Base-by-base conservation (phyloP, 257 asterid genomes). In the Plantago major region DNA sequence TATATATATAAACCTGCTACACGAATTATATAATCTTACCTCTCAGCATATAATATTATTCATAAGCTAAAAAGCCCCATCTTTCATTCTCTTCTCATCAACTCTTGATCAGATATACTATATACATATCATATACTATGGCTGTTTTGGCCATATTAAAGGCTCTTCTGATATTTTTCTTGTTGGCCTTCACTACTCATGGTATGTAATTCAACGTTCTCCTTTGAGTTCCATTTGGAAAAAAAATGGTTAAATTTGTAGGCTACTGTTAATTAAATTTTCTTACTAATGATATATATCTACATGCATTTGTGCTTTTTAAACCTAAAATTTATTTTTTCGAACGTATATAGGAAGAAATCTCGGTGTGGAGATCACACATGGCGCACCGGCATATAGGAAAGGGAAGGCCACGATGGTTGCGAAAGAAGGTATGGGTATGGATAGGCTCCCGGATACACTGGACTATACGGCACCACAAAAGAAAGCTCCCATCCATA, bases 401-500 rank as follows among this genome's bases (percentile, higher is more conserved):
- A 17, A 53, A 28, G 18, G 51, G 11, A 33, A 45, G 6, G 64
- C 17, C 19, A 55, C 33, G 65, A 60, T 46, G 46, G 62, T 63
- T 37, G n/a, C 42, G 14, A 59, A 57, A 44, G 73, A 65, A 47
- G 76, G 14, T 18, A 58, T 40, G 12, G 18, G 11, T 11, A 58
- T 40, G 12, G 18, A 9, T 11, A 71, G 54, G 44, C 71, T 71
- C 47, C 22, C 67, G 67, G 55, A 45, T 38, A 59, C 44, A 33
- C 33, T 64, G 14, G 81, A 75, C 56, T 75, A 75, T 63, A 59
- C 56, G 54, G 74, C 77, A 42, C 74, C 74, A 43, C 62, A 67
- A 64, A 75, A 64, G 66, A 75, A 63, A 67, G 48, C 72, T 54
- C 81, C 81, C 3, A 71, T 75, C 55, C 81, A 75, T 62, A 75